Evolutionary conservation across 805 yeast species (phyloP), one percentile per base, ranked within the genome.

Genomic region (Metschnikowia sp.): DNA sequence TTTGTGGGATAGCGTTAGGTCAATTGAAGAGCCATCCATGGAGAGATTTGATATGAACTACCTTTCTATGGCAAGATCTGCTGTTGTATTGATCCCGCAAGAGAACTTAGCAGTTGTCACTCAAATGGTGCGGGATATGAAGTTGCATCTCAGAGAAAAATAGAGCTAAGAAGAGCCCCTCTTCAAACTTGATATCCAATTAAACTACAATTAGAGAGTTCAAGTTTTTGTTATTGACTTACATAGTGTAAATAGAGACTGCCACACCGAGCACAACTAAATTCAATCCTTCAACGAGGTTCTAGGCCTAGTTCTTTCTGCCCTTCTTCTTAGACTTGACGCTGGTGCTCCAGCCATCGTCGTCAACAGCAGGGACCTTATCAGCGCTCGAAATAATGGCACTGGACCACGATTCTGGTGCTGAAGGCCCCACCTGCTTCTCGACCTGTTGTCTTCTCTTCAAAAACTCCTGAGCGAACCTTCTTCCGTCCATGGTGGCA

Each of bases 401-500:
- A 49, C 83, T 86, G 42, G 77, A 74, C 97, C 97, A 90, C 36
- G 82, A 75, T 54, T 79, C 73, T 8, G 66, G 73, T 46, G 71
- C 68, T 31, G 66, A 70, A 28, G 68, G 62, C 10, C 70, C 71
- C 47, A 67, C 48, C 49, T 65, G 70, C 53, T 79, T 77, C 58
- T 90, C 97, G 47, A 88, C 91, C 42, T 72, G 76, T 50, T 76
- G 77, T 61, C 94, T 84, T 62, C 86, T 82, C 67, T 84, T 86
- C 62, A 85, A 74, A 64, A 94, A 94, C 61, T 94, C 99, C 47
- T 78, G 79, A 0, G 99, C 96, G 72, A 91, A 92, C 55, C 96
- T 77, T 62, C 96, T 83, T 22, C 98, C 98, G 64, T 94, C 97
- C 86, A 92, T 83, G 1, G 91, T 85, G 3, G 91, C 79, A 36